These are phyloP conservation scores for Debaryomycetaceae sp. DNA, from an alignment of 1,139 yeast genomes.

Conservation along the genomic window DNA sequence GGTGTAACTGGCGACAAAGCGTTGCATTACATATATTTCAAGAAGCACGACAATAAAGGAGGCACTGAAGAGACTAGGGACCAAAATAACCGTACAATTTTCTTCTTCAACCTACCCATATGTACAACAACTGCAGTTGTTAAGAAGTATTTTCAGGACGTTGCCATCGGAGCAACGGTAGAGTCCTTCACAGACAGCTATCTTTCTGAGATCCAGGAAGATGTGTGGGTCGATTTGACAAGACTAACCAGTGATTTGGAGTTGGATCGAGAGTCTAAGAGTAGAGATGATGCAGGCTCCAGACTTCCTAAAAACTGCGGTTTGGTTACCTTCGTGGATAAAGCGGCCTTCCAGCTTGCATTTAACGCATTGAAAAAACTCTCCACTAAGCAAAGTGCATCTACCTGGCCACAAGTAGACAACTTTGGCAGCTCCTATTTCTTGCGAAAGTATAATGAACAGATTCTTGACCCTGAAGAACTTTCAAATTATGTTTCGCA, in stretches of 20 bases:
- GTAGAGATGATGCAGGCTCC: slow-evolving; percentile 26
- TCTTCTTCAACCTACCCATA: slow-evolving; percentile 75
- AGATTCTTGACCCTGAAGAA: slow-evolving; percentile 42
- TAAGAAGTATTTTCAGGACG: slow-evolving; percentile 54
- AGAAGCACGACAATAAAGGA: slow-evolving; percentile 56
- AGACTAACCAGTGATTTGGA: slow-evolving; percentile 60
- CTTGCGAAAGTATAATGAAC: slow-evolving; percentile 22
- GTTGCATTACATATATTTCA: slow-evolving; percentile 53
- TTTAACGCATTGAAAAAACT: slow-evolving; percentile 55
- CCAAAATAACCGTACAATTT: slow-evolving; percentile 45
- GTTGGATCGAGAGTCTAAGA: slow-evolving; percentile 14
- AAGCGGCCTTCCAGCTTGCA: slow-evolving; percentile 66
- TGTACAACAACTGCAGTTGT: slow-evolving; percentile 51
- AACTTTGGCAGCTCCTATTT: slow-evolving; percentile 28
- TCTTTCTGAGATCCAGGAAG: slow-evolving; percentile 42
- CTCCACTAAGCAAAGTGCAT: slow-evolving; percentile 18
- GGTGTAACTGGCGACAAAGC: slow-evolving; percentile 29
- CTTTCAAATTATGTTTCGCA: slow-evolving; percentile 53
- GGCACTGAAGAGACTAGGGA: slow-evolving; percentile 21
- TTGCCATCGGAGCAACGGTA: slow-evolving; percentile 60
- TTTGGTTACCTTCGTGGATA: slow-evolving; percentile 71
- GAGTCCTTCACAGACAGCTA: slow-evolving; percentile 43
- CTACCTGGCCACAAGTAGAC: slow-evolving; percentile 30
- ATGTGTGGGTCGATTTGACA: slow-evolving; percentile 56
- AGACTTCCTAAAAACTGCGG: slow-evolving; percentile 72